Percentiles rank a stretch among this genome's conserved stretches.
These are phyloP conservation scores for Suhomyces pyralidae DNA, from an alignment of 805 yeast species.

Conservation along the genomic window DNA sequence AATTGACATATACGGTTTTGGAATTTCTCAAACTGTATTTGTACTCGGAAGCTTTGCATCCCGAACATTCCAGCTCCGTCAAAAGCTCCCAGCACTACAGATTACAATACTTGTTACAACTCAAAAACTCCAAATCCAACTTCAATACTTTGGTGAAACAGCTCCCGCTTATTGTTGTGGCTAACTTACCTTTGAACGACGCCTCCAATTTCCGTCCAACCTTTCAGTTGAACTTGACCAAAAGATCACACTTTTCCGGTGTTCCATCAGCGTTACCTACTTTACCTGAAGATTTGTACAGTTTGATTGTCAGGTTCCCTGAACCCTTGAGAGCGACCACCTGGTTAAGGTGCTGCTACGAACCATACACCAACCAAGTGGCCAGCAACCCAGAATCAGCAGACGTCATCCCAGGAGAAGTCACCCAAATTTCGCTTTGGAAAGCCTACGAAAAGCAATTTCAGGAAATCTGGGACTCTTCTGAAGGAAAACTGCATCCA, in stretches of 20 bases:
- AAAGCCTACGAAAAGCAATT: slow-evolving; percentile 89
- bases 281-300: slow-evolving; percentile 52
- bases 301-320: slow-evolving; percentile 58
- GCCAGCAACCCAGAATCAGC: slow-evolving; percentile 12
- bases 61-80: slow-evolving; percentile 25
- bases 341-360: slow-evolving; percentile 92
- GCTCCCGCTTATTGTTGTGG: slow-evolving; percentile 54
- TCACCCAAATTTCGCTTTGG: slow-evolving; percentile 95
- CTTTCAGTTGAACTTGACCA: slow-evolving; percentile 38
- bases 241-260: slow-evolving; percentile 44
- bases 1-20: slow-evolving; percentile 66
- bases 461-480: slow-evolving; percentile 54
- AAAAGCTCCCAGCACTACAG: slow-evolving; percentile 33
- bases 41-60: slow-evolving; percentile 52
- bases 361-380: slow-evolving; percentile 47
- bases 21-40: slow-evolving; percentile 82
- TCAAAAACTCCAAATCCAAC: slow-evolving; percentile 48
- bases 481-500: slow-evolving; percentile 31
- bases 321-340: slow-evolving; percentile 92
- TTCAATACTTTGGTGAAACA: slow-evolving; percentile 52
- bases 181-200: slow-evolving; percentile 35
- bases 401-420: slow-evolving; percentile 57
- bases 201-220: slow-evolving; percentile 21
- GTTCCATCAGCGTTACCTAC: slow-evolving; percentile 67
- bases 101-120: slow-evolving; percentile 49